Evolutionary conservation across 1,139 yeast species (phyloP).

Genomic region (Sporopachydermia cereana): DNA sequence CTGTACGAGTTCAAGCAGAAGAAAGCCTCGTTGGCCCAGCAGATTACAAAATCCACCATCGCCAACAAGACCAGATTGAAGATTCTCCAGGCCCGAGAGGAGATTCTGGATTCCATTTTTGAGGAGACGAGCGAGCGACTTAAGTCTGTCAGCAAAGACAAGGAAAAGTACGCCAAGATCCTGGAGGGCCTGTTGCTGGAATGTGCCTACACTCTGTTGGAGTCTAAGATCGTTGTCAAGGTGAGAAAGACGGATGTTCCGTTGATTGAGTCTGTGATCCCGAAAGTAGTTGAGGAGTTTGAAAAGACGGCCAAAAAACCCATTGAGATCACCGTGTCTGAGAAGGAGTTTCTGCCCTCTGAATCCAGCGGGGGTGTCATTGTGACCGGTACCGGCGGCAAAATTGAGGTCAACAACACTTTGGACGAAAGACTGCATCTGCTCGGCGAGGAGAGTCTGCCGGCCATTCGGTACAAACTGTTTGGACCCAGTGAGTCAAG

Average conservation of each 20-base stretch:
- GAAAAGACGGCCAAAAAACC: conserved; percentile 44
- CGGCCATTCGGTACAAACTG: conserved; percentile 82
- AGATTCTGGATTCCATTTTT: conserved; percentile 63
- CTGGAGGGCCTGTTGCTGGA: conserved; percentile 76
- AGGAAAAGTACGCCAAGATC: conserved; percentile 52
- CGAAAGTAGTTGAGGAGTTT: conserved; percentile 51
- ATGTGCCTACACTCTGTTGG: conserved; percentile 65
- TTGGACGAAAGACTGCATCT: conserved; percentile 86
- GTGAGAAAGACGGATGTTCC: conserved; percentile 62
- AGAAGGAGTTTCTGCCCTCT: conserved; percentile 41
- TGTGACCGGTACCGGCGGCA: conserved; percentile 57
- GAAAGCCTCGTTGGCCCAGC: conserved; percentile 87
- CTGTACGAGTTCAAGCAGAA: conserved; percentile 74
- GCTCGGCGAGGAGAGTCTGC: conserved; percentile 75
- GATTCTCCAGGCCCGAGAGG: conserved; percentile 78
- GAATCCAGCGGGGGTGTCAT: conserved; percentile 80
- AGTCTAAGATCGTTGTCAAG: conserved; percentile 47
- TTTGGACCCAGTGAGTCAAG: conserved; percentile 83
- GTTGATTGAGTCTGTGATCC: conserved; percentile 50
- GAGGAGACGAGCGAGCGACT: conserved; percentile 56
- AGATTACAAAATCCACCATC: conserved; percentile 88
- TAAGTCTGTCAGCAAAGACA: conserved; percentile 39
- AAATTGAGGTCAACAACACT: conserved; percentile 84
- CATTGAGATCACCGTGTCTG: conserved; percentile 40
- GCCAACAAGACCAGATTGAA: conserved; percentile 92